Conservation (phyloP, 2,329 filamentous ascomycete species). For the Calonectria multiphialidica region DNA sequence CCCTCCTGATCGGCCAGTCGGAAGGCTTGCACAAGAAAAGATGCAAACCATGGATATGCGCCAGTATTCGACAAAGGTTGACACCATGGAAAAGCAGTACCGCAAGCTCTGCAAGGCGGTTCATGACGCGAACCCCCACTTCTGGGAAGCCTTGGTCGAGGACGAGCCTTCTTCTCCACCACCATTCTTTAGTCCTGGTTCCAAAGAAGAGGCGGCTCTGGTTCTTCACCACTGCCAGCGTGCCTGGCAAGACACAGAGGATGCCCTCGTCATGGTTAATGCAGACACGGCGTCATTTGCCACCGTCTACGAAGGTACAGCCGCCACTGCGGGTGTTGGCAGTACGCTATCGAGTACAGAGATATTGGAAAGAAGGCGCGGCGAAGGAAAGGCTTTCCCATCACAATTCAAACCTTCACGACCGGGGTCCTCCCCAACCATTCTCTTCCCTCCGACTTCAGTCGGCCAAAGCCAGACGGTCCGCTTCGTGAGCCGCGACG, state of each 20-base stretch:
- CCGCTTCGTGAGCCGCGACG: slow-evolving; percentile 24
- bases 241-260: slow-evolving; percentile 20
- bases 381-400: slow-evolving; percentile 17
- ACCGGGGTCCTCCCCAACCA: background rate
- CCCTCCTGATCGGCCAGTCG: background rate
- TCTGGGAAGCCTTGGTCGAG: slow-evolving; percentile 15
- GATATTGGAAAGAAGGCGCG: background rate
- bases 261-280: slow-evolving; percentile 5
- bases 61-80: background rate
- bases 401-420: background rate
- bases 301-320: background rate
- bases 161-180: slow-evolving; percentile 5
- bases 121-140: slow-evolving; percentile 8
- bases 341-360: background rate
- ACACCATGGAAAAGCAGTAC: slow-evolving; percentile 6
- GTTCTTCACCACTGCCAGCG: slow-evolving; percentile 11
- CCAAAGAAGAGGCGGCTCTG: slow-evolving; percentile 18
- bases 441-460: background rate
- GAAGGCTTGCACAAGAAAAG: background rate
- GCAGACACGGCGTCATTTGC: background rate
- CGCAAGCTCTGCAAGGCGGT: slow-evolving; percentile 5
- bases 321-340: background rate
- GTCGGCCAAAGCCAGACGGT: background rate
- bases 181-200: background rate
- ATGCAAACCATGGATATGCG: background rate